Conservation (phyloP, 257 asterid genomes). For the Primulina tabacum region DNA sequence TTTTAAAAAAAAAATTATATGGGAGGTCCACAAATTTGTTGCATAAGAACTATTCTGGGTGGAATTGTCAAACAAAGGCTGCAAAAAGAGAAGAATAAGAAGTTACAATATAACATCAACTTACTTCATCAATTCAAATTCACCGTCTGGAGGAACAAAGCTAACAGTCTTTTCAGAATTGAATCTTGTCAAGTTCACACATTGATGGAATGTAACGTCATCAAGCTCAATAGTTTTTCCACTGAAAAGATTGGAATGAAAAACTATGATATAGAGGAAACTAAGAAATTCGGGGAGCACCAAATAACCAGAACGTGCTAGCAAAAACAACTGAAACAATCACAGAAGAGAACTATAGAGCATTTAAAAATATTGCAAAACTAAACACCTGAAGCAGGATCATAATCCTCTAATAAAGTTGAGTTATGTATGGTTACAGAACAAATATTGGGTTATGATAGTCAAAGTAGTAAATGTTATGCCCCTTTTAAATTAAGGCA, state of each 20-base stretch:
- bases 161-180: slow-evolving; percentile 98
- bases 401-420: neutral
- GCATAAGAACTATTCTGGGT: neutral
- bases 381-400: slow-evolving; percentile 15
- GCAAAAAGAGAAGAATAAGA: slow-evolving; percentile 7
- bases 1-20: too few species aligned
- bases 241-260: slow-evolving; percentile 46
- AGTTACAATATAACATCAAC: slow-evolving; percentile 31
- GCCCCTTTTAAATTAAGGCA: neutral
- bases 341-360: neutral
- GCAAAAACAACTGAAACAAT: slow-evolving; percentile 18
- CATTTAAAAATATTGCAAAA: slow-evolving; percentile 17
- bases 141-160: slow-evolving; percentile 99
- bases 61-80: neutral
- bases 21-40: neutral
- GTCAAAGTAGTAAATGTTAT: neutral
- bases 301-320: slow-evolving; percentile 18
- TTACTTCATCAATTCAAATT: slow-evolving; percentile 99
- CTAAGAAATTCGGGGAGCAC: slow-evolving; percentile 3
- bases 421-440: slow-evolving; percentile 3
- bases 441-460: neutral
- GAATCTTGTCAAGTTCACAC: slow-evolving; percentile 97
- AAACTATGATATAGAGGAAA: slow-evolving; percentile 21
- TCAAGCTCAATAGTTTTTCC: slow-evolving; percentile 99
- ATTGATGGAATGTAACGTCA: slow-evolving; percentile 98